Base-by-base conservation (phyloP, 257 asterid genomes). In the Datura wrightii region DNA sequence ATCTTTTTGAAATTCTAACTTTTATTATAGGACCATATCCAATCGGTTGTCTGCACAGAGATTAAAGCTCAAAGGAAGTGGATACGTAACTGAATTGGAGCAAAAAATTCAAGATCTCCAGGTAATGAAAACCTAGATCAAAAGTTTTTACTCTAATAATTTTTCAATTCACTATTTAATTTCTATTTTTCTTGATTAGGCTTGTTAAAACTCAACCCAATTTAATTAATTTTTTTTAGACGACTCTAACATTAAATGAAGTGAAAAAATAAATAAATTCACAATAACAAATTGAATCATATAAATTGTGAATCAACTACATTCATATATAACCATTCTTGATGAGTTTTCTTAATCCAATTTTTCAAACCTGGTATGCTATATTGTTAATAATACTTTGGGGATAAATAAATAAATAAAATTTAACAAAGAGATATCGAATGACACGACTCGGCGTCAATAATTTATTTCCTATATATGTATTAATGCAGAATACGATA, bases 41-140 rank as follows among this genome's bases (percentile, higher is more conserved):
- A 93, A 92, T 74, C 86, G 92, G 41, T 89, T 92, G 3, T 92
- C 97, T 4, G 94, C 94, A 11, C 89, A 83, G 67, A 90, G 94
- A 82, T 85, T 89, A 1, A 86, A 92, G 63, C 18, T 72, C 7
- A 91, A 52, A 84, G 87, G 69, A 82, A n/a, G 66, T 36, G 84
- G 87, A 3, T 62, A 87, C 55, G 78, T 85, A 55, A 39, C 50
- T 58, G 88, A 88, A 16, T 55, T 90, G 94, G 91, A 89, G 69
- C 84, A 79, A 6, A 85, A 58, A 83, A 85, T 79, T 13, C 48
- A 53, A 3, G 87, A 86, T 18, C 86, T 90, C 18, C 74, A 86
- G 94, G 96, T 92, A 15, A 54, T 24, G 31, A 24, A 24, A 24
- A 24, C 31, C 31, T 24, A 24, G n/a, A 53, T 53, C 52, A 48